These are phyloP conservation scores for Davidsoniella neocaledoniae DNA, from an alignment of 2,329 filamentous ascomycete species.

Conservation along the genomic window DNA sequence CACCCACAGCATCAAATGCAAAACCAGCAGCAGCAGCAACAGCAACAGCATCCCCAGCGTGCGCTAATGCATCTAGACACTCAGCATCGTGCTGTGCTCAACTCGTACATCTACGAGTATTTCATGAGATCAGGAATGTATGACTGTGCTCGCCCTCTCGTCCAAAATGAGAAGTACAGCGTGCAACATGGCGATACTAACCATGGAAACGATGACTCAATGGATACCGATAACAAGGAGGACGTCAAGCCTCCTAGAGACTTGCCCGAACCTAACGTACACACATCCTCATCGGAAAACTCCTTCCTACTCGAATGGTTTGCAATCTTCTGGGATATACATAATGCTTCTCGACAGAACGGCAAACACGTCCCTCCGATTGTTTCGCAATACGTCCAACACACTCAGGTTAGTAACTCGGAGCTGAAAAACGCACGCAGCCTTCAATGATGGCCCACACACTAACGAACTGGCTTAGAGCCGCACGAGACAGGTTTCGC, in stretches of 20 bases:
- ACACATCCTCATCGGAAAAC: constrained; percentile 39
- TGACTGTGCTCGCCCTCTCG: constrained; percentile 62
- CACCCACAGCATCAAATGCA: constrained; percentile 6
- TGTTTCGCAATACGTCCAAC: constrained; percentile 60
- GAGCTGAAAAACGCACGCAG: constrained; percentile 10
- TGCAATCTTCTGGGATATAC: constrained; percentile 93
- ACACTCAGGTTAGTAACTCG: constrained; percentile 54
- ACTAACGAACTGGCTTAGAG: constrained; percentile 38
- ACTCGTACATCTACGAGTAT: constrained; percentile 85
- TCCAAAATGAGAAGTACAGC: constrained; percentile 29
- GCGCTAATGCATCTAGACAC: constrained; percentile 16
- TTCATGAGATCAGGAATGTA: constrained; percentile 74
- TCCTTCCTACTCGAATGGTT: constrained; percentile 98
- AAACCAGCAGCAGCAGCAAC: constrained; percentile 1
- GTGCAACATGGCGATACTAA: constrained; percentile 38
- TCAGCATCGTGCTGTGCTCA: constrained; percentile 43
- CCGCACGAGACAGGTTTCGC: constrained; percentile 56
- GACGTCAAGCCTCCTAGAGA: constrained; percentile 62
- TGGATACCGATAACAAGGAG: constrained; percentile 74
- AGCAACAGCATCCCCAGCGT: constrained; percentile 22
- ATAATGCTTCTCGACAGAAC: constrained; percentile 51
- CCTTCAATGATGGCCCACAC: constrained; percentile 13
- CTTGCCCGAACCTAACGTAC: constrained; percentile 57
- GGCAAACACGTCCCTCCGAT: constrained; percentile 45
- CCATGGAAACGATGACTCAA: constrained; percentile 48